Percentiles rank a stretch among this genome's conserved stretches.
Conservation (phyloP, 2,329 filamentous ascomycete genomes). For the Tolypocladium album region DNA sequence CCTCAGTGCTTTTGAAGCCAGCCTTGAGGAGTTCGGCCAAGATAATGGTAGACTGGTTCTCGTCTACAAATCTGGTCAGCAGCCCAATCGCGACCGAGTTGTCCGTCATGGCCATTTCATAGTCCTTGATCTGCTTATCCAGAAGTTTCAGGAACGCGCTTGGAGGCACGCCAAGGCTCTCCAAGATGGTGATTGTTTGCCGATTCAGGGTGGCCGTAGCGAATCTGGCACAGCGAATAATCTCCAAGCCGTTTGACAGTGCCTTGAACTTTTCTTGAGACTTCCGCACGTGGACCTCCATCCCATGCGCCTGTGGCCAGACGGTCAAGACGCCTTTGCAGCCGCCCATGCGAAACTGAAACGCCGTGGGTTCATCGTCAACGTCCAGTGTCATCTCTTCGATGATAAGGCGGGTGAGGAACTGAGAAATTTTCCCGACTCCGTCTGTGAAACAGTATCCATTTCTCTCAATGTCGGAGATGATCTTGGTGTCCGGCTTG, state of each 20-base stretch:
- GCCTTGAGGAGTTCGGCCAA: constrained; percentile 68
- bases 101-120: constrained; percentile 60
- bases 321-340: constrained; percentile 81
- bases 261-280: constrained; percentile 85
- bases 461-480: constrained; percentile 61
- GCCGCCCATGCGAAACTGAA: constrained; percentile 86
- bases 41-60: constrained; percentile 67
- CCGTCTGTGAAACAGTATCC: constrained; percentile 78
- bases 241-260: constrained; percentile 62
- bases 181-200: constrained; percentile 81
- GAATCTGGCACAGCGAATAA: constrained; percentile 70
- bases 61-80: constrained; percentile 68
- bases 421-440: constrained; percentile 79
- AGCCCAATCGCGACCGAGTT: constrained; percentile 53
- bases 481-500: constrained; percentile 46
- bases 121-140: constrained; percentile 52
- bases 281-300: constrained; percentile 65
- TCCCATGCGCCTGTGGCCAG: constrained; percentile 55
- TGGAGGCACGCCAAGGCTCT: constrained; percentile 61
- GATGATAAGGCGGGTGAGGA: constrained; percentile 64
- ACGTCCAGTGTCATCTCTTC: constrained; percentile 54
- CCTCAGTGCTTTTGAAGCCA: constrained; percentile 58
- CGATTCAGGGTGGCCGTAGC: constrained; percentile 76
- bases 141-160: constrained; percentile 58
- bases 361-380: constrained; percentile 60